Conservation (phyloP, 1,139 yeast genomes). For the Suhomyces bolitotheri region DNA sequence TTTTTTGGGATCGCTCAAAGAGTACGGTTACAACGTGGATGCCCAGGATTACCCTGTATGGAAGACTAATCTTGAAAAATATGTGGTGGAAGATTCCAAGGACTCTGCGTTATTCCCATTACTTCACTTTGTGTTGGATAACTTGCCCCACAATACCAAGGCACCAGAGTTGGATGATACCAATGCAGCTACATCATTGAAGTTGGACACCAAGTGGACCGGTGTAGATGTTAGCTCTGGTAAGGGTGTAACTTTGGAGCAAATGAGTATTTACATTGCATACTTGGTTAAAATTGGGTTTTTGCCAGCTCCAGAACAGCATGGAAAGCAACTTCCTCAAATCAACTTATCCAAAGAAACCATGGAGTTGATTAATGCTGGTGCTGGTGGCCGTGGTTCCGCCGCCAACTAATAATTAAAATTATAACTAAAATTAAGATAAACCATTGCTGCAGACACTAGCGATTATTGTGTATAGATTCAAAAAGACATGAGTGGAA, state of each 20-base stretch:
- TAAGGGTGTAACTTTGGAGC: slow-evolving; percentile 64
- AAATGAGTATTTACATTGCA: slow-evolving; percentile 74
- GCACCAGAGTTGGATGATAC: slow-evolving; percentile 94
- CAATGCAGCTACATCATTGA: slow-evolving; percentile 69
- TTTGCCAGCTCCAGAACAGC: slow-evolving; percentile 57
- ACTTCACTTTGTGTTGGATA: slow-evolving; percentile 89
- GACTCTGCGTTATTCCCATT: slow-evolving; percentile 92
- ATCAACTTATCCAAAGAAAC: slow-evolving; percentile 59
- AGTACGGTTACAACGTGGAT: slow-evolving; percentile 70
- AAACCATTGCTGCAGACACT: no score
- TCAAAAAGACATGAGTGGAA: no score
- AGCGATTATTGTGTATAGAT: no score
- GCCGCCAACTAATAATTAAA: slow-evolving; percentile 27
- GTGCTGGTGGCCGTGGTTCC: slow-evolving; percentile 86
- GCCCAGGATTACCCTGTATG: slow-evolving; percentile 72
- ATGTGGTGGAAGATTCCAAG: slow-evolving; percentile 60
- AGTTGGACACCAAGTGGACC: slow-evolving; percentile 59
- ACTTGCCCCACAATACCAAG: slow-evolving; percentile 84
- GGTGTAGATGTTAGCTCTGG: slow-evolving; percentile 69
- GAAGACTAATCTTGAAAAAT: slow-evolving; percentile 74
- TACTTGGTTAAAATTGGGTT: slow-evolving; percentile 80
- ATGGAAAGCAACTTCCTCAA: slow-evolving; percentile 57
- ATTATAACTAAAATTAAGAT: no score
- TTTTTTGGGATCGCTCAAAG: slow-evolving; percentile 62
- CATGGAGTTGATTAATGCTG: slow-evolving; percentile 63